A percentile compares a stretch with the other conserved stretches of the same genome.
Conservation (phyloP, 345 rosid genomes). For the Rhodamnia argentea region DNA sequence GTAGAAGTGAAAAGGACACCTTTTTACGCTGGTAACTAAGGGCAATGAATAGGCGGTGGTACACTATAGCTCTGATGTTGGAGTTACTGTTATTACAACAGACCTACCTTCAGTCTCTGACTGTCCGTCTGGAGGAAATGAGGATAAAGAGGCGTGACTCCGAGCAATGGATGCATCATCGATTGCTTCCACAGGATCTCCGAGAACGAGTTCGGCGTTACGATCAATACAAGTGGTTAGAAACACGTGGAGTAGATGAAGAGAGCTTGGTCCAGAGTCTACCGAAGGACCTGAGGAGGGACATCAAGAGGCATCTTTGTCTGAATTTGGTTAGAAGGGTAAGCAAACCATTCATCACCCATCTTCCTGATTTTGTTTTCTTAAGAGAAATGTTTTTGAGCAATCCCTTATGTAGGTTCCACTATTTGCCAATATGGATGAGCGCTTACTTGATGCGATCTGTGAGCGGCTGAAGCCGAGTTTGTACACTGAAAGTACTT, state of each 20-base stretch:
- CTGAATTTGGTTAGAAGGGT: slow-evolving; percentile 78
- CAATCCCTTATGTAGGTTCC: slow-evolving; percentile 41
- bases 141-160: slow-evolving; percentile 89
- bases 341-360: slow-evolving; percentile 4
- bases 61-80: background rate
- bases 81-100: slow-evolving; percentile 16
- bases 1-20: background rate
- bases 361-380: background rate
- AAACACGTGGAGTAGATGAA: slow-evolving; percentile 72
- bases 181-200: slow-evolving; percentile 67
- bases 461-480: slow-evolving; percentile 87
- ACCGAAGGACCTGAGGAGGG: slow-evolving; percentile 83
- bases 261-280: slow-evolving; percentile 61
- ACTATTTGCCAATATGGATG: slow-evolving; percentile 82
- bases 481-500: slow-evolving; percentile 60
- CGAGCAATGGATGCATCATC: slow-evolving; percentile 94
- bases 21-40: background rate
- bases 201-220: slow-evolving; percentile 58
- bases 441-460: slow-evolving; percentile 71
- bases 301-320: slow-evolving; percentile 85
- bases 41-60: background rate
- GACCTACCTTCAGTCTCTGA: slow-evolving; percentile 80
- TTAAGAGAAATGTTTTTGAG: background rate
- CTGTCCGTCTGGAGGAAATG: slow-evolving; percentile 86
- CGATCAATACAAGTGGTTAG: slow-evolving; percentile 74